Evolutionary conservation across 202 grass and related monocot genomes (phyloP).

Genomic region (Cymbopogon flexuosus): DNA sequence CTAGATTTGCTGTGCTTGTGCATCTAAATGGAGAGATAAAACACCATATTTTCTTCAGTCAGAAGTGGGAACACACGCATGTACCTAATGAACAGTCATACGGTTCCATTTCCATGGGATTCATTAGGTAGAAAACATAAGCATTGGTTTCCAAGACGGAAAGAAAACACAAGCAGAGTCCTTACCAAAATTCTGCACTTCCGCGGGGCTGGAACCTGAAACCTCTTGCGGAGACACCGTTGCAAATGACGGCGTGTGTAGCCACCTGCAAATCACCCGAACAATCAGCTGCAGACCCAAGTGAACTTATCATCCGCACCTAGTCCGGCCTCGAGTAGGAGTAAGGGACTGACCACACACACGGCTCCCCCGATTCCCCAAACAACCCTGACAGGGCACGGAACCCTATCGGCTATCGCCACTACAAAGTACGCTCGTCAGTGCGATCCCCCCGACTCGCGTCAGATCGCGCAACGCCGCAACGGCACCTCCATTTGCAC

Average conservation of each 20-base stretch:
- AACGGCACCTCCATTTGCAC: background rate
- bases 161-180: background rate
- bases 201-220: slow-evolving; percentile 66
- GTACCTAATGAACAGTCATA: background rate
- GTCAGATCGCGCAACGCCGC: background rate
- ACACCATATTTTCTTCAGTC: background rate
- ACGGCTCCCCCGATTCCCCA: background rate
- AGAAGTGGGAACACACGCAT: background rate
- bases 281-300: background rate
- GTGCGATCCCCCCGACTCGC: background rate
- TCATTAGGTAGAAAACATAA: background rate
- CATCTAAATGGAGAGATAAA: background rate
- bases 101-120: background rate
- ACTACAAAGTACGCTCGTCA: too few relatives aligned
- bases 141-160: background rate
- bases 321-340: background rate
- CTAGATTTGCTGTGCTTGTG: background rate
- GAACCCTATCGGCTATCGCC: slow-evolving; percentile 22
- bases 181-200: slow-evolving; percentile 87
- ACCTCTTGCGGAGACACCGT: slow-evolving; percentile 64
- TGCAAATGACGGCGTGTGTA: slow-evolving; percentile 77
- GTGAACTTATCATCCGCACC: background rate
- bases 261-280: slow-evolving; percentile 45
- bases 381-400: background rate
- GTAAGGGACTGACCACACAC: too few relatives aligned